Conservation (phyloP, 805 yeast species). For the Candida railenensis region DNA sequence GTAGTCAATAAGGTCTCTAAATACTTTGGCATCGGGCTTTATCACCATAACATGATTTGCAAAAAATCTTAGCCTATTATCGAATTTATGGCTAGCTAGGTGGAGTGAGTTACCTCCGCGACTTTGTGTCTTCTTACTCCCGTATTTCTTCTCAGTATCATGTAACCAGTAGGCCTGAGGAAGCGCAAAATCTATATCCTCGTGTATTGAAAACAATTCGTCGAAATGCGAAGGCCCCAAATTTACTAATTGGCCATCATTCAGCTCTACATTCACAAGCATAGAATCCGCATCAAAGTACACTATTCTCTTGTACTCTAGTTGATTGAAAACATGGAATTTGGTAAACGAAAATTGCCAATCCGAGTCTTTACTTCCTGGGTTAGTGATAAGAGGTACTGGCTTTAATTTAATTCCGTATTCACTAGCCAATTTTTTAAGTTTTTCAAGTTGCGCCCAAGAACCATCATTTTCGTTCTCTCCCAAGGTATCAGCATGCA, state of each 20-base stretch:
- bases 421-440: constrained; percentile 12
- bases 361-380: constrained; percentile 16
- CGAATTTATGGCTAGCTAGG: constrained; percentile 23
- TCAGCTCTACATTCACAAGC: constrained; percentile 20
- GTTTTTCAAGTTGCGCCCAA: constrained; percentile 10
- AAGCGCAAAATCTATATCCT: constrained; percentile 23
- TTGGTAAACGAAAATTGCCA: constrained; percentile 60
- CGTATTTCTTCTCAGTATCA: constrained; percentile 13
- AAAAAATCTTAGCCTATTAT: constrained; percentile 29
- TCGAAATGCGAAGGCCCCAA: constrained; percentile 19
- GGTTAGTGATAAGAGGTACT: constrained; percentile 17
- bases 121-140: not conserved
- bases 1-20: constrained; percentile 19
- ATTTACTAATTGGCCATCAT: not conserved
- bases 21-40: constrained; percentile 41
- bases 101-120: constrained; percentile 15
- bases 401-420: constrained; percentile 25
- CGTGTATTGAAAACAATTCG: constrained; percentile 29
- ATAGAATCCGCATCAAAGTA: constrained; percentile 60
- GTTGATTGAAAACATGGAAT: constrained; percentile 48
- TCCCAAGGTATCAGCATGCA: constrained; percentile 24
- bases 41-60: constrained; percentile 59
- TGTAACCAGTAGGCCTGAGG: constrained; percentile 40
- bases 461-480: not conserved
- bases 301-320: constrained; percentile 51